Evolutionary conservation across 768 basidiomycete species (phyloP), one percentile per base, ranked within the genome.

Genomic region (Leccinum longicurvipes): DNA sequence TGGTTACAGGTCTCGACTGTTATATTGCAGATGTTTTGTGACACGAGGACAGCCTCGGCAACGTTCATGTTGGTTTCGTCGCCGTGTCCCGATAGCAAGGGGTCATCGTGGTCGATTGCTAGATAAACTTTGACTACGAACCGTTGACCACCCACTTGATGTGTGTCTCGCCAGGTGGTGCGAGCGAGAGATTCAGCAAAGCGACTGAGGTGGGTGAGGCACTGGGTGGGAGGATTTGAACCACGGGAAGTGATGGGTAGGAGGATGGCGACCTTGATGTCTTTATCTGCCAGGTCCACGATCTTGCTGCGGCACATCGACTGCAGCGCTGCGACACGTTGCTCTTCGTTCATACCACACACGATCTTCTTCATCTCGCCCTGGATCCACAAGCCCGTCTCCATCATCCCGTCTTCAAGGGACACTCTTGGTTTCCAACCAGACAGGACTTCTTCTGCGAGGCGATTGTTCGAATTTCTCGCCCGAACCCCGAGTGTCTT

Each of bases 191-290:
- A 81, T 19, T 60, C 52, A 0, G 78, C 74, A 60, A 85, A 85
- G 0, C 11, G 41, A 3, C 51, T 24, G 6, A 85, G 76, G 32
- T 77, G 71, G 4, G 63, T 57, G 7, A 83, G 67, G 54, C 82
- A 83, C 34, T 72, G 62, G 1, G 59, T 54, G 0, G 74, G 75
- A 5, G 66, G 56, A 2, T 56, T 28, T 0, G 66, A 64, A 4
- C 79, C 77, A 1, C 78, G 73, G 8, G 83, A 84, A 1, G 83
- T 84, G 60, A 85, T 75, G 2, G 84, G 84, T 8, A 85, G 76
- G 3, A 85, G 72, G 41, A 84, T 72, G 2, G 78, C 84, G 60
- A 83, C 82, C 6, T 67, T 74, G 50, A 73, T 68, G 2, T 64
- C 65, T 23, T 68, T 64, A 0, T 64, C 54, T 6, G 64, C 58